Evolutionary conservation across 2,329 filamentous ascomycete genomes (phyloP).

Genomic region (Zasmidium angulare): DNA sequence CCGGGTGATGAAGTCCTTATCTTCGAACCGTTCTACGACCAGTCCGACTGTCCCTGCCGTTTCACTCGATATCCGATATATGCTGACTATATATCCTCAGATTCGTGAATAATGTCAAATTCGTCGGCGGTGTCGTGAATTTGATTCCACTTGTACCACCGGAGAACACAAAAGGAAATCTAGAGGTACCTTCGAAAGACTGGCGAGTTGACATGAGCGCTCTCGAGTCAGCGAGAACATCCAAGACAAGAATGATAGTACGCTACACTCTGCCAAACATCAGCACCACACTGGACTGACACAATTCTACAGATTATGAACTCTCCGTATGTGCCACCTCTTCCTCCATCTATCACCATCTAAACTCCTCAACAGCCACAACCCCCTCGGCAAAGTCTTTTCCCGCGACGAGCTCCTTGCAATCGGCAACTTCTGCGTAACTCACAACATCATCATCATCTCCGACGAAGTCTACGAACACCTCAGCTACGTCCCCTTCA

Average conservation of each 20-base stretch:
- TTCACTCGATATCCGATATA: no score
- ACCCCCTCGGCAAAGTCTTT: conserved; percentile 95
- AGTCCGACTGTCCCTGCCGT: no score
- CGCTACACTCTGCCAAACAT: conserved; percentile 77
- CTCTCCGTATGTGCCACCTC: no score
- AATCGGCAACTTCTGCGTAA: conserved; percentile 85
- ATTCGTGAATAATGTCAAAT: conserved; percentile 93
- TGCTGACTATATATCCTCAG: conserved; percentile 99
- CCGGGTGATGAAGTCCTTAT: conserved; percentile 93
- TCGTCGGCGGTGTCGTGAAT: conserved; percentile 92
- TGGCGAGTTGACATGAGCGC: conserved; percentile 86
- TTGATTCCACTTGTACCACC: no score
- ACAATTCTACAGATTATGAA: no score
- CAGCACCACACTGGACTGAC: no score
- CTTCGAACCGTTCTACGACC: conserved; percentile 98
- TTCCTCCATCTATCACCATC: no score
- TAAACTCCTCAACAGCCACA: no score
- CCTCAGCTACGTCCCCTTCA: conserved; percentile 93
- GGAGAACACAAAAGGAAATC: no score
- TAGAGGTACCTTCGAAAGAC: conserved; percentile 78
- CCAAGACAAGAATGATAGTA: conserved; percentile 94
- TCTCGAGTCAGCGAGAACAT: conserved; percentile 76
- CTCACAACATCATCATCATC: conserved; percentile 84
- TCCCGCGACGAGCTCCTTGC: conserved; percentile 76
- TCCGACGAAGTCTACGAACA: conserved; percentile 76